phyloP scores from a whole-genome alignment of 345 rosid species.

The Excoecaria agallocha region DNA sequence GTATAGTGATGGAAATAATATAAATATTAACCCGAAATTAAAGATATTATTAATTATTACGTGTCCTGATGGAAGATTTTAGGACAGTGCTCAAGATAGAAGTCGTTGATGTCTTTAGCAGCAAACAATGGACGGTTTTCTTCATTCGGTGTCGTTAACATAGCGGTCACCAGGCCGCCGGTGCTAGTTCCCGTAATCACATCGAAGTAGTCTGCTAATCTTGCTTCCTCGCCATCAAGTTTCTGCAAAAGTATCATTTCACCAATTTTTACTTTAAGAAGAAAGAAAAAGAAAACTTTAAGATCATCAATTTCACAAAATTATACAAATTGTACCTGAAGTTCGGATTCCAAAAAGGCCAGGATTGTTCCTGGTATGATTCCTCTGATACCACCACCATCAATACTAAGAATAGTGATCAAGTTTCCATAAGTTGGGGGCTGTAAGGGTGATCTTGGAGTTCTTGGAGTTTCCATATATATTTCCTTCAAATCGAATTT shows the following conservation, averaged over 20 bases:
- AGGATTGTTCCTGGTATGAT: slow-evolving; percentile 62
- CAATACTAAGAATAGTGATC: slow-evolving; percentile 67
- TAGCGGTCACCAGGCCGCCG: slow-evolving; percentile 65
- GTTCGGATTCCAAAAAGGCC: slow-evolving; percentile 58
- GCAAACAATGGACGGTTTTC: slow-evolving; percentile 58
- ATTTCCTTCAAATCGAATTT: no score
- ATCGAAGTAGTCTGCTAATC: slow-evolving; percentile 71
- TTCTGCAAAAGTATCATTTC: slow-evolving; percentile 34
- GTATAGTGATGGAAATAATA: not conserved
- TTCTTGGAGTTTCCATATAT: slow-evolving; percentile 34
- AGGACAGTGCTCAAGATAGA: slow-evolving; percentile 20
- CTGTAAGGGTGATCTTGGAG: slow-evolving; percentile 50
- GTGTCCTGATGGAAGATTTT: slow-evolving; percentile 20
- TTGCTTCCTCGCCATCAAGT: slow-evolving; percentile 61
- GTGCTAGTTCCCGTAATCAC: slow-evolving; percentile 71
- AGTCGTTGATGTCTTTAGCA: slow-evolving; percentile 54
- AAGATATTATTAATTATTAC: not conserved
- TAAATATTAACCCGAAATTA: not conserved
- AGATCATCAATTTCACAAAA: no score
- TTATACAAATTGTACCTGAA: slow-evolving; percentile 42
- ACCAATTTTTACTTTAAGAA: no score
- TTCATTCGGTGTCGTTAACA: slow-evolving; percentile 58
- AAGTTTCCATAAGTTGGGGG: slow-evolving; percentile 52
- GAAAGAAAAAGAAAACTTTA: no score
- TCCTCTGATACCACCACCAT: slow-evolving; percentile 84